These are phyloP conservation scores for Hypoxylon sp. DNA, from an alignment of 2,329 filamentous ascomycete genomes.

Conservation along the genomic window DNA sequence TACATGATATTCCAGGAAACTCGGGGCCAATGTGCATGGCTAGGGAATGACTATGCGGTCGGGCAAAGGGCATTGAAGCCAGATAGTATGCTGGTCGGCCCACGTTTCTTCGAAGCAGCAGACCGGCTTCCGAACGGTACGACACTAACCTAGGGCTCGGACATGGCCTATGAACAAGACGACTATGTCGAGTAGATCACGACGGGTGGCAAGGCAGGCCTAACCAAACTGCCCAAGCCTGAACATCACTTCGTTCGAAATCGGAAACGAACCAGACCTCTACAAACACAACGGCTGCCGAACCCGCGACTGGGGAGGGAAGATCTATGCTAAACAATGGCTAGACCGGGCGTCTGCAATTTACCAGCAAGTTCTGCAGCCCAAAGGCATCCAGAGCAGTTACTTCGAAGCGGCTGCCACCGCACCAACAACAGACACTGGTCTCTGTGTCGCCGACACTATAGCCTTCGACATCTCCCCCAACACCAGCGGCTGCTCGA, in stretches of 20 bases:
- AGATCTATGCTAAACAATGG: constrained; percentile 62
- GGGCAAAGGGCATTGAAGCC: constrained; percentile 59
- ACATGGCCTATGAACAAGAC: constrained; percentile 62
- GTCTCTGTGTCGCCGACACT: constrained; percentile 63
- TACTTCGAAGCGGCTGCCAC: constrained; percentile 66
- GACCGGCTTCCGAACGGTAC: constrained; percentile 66
- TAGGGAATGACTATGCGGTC: constrained; percentile 56
- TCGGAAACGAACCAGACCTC: constrained; percentile 54
- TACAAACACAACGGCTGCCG: constrained; percentile 61
- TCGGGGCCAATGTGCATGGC: constrained; percentile 57
- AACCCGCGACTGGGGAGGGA: constrained; percentile 60
- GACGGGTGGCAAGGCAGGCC: constrained; percentile 55
- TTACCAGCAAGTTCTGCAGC: constrained; percentile 62
- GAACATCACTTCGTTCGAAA: constrained; percentile 52
- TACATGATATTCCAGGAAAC: constrained; percentile 62
- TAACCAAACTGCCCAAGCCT: constrained; percentile 46
- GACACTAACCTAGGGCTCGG: constrained; percentile 65
- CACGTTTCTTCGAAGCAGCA: constrained; percentile 62
- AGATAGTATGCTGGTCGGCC: constrained; percentile 63
- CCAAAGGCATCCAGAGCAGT: constrained; percentile 57
- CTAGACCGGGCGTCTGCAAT: constrained; percentile 61
- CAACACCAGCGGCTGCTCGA: constrained; percentile 55
- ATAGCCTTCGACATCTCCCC: constrained; percentile 58
- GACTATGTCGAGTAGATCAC: constrained; percentile 62
- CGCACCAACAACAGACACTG: constrained; percentile 65